A percentile compares a stretch with the other conserved stretches of the same genome.
phyloP scores from a whole-genome alignment of 164 flowering plant genomes.

The Amborella trichopoda region DNA sequence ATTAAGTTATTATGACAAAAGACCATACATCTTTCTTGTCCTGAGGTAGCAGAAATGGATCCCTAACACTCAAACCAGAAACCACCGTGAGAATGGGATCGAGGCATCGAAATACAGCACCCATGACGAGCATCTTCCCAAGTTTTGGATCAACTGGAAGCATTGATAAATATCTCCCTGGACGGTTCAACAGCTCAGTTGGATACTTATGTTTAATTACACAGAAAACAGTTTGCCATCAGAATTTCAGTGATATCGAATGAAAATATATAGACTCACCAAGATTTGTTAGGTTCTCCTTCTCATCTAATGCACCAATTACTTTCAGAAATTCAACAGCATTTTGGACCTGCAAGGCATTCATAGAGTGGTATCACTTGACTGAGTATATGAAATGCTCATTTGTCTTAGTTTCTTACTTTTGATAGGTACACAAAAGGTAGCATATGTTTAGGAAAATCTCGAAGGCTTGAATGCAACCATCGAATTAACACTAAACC shows the following conservation, averaged over 20 bases:
- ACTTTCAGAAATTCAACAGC: slow-evolving; percentile 86
- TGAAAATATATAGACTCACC: slow-evolving; percentile 36
- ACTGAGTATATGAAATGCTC: too few species aligned
- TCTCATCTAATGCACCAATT: slow-evolving; percentile 93
- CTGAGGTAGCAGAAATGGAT: slow-evolving; percentile 96
- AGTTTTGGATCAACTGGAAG: slow-evolving; percentile 98
- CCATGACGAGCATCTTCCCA: slow-evolving; percentile 98
- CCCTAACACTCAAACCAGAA: slow-evolving; percentile 90
- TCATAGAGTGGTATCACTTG: too few species aligned
- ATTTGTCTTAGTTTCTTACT: too few species aligned
- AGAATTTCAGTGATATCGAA: too few species aligned
- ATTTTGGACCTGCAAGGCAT: slow-evolving; percentile 72
- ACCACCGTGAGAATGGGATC: slow-evolving; percentile 91
- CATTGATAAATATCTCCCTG: slow-evolving; percentile 73
- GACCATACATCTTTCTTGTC: slow-evolving; percentile 89
- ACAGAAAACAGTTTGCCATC: too few species aligned
- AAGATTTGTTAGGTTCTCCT: slow-evolving; percentile 83
- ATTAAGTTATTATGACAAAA: too few species aligned
- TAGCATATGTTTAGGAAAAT: too few species aligned
- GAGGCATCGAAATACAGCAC: slow-evolving; percentile 83
- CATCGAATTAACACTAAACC: too few species aligned
- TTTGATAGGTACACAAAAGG: too few species aligned
- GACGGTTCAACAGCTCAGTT: not conserved
- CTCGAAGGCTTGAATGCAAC: too few species aligned
- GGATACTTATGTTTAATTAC: too few species aligned